phyloP scores from a whole-genome alignment of 2,329 filamentous ascomycete species.

The Sarocladium oryzae region DNA sequence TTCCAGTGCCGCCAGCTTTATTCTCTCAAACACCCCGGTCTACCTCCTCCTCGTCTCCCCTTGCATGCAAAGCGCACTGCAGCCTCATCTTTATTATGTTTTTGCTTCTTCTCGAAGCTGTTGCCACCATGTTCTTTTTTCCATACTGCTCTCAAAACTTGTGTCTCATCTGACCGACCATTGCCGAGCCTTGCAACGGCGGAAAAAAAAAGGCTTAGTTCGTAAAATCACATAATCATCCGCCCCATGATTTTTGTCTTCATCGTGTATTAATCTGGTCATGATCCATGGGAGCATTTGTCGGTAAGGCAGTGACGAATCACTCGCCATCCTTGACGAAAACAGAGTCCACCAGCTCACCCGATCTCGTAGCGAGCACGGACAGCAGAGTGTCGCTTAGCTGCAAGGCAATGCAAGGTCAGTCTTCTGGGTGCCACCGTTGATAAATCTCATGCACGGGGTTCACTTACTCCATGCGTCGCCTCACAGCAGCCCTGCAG shows the following conservation, averaged over 20 bases:
- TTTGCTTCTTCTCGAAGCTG: too few relatives aligned
- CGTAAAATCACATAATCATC: too few relatives aligned
- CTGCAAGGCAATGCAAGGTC: conserved; percentile 29
- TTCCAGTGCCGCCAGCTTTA: too few relatives aligned
- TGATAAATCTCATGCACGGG: background rate
- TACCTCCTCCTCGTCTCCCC: too few relatives aligned
- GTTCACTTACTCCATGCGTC: conserved; percentile 74
- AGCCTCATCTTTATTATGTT: too few relatives aligned
- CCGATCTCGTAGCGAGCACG: conserved; percentile 67
- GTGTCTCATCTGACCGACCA: too few relatives aligned
- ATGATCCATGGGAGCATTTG: background rate
- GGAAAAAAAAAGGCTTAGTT: too few relatives aligned
- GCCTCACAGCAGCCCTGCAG: conserved; percentile 90
- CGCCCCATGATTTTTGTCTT: background rate
- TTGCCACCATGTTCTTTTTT: too few relatives aligned
- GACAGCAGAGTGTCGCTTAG: conserved; percentile 78
- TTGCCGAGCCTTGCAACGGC: too few relatives aligned
- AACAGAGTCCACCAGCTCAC: conserved; percentile 71
- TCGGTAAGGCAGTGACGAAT: background rate
- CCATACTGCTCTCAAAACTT: too few relatives aligned
- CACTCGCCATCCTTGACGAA: conserved; percentile 38
- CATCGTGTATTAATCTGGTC: background rate
- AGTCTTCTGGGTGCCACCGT: background rate
- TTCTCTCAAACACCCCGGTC: too few relatives aligned
- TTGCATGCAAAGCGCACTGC: too few relatives aligned